Percentiles rank a stretch among this genome's conserved stretches.
Evolutionary conservation across 2,329 filamentous ascomycete species (phyloP).

Genomic region (Ophiobolus disseminans): DNA sequence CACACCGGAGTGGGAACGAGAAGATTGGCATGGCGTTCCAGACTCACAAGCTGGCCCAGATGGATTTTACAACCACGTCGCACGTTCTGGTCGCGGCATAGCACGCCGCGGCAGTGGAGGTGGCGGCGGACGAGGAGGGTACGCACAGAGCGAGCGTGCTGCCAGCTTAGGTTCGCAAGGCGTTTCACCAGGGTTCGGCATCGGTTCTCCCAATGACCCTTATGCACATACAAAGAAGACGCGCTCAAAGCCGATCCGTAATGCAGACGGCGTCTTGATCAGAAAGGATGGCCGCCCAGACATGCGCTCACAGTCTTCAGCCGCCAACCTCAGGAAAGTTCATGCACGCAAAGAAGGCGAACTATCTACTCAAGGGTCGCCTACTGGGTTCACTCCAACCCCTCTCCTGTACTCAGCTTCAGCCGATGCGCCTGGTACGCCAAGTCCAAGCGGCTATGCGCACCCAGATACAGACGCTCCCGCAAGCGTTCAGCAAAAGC

Average conservation of each 20-base stretch:
- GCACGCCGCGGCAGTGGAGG: conserved; percentile 45
- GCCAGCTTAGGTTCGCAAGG: conserved; percentile 40
- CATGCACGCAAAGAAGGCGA: conserved; percentile 57
- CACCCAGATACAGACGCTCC: conserved; percentile 16
- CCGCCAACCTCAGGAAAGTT: conserved; percentile 60
- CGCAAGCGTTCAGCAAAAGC: conserved; percentile 36
- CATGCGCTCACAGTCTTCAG: conserved; percentile 60
- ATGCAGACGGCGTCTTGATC: conserved; percentile 59
- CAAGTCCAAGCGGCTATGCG: conserved; percentile 32
- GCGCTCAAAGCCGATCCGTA: conserved; percentile 58
- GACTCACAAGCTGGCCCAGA: conserved; percentile 48
- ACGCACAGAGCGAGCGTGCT: conserved; percentile 33
- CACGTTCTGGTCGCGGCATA: conserved; percentile 35
- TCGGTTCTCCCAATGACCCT: conserved; percentile 37
- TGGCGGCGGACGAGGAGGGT: conserved; percentile 33
- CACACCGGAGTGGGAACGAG: conserved; percentile 53
- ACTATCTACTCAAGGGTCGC: conserved; percentile 21
- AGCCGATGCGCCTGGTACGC: conserved; percentile 27
- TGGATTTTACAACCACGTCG: conserved; percentile 42
- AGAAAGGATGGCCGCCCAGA: conserved; percentile 60
- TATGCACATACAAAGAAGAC: conserved; percentile 56
- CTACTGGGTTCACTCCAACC: conserved; percentile 34
- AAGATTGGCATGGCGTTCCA: conserved; percentile 43
- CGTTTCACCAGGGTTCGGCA: conserved; percentile 28
- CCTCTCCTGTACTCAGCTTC: conserved; percentile 22